Conservation (phyloP, 768 basidiomycete genomes). For the Myochromella boudieri region DNA sequence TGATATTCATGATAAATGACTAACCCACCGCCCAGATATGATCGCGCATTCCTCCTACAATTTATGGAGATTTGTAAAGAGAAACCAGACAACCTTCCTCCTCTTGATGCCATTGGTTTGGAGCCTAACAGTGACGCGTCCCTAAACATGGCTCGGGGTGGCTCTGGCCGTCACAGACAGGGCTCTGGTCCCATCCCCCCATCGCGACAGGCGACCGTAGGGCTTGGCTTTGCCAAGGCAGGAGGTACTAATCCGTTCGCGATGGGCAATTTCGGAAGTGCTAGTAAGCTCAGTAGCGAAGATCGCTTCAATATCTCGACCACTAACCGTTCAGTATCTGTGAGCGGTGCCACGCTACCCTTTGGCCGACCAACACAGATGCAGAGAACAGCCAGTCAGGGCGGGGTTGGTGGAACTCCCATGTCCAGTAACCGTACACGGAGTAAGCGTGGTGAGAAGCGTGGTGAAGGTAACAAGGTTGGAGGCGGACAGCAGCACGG, state of each 20-base stretch:
- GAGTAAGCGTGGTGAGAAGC: conserved; percentile 82
- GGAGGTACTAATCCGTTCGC: conserved; percentile 39
- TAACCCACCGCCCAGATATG: conserved; percentile 59
- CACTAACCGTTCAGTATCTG: conserved; percentile 52
- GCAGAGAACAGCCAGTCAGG: conserved; percentile 68
- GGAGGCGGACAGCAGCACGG: conserved; percentile 38
- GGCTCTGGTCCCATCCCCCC: conserved; percentile 42
- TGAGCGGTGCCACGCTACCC: conserved; percentile 48
- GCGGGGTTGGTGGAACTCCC: conserved; percentile 50
- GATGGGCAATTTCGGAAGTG: conserved; percentile 69
- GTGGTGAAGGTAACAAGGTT: conserved; percentile 53
- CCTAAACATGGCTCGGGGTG: conserved; percentile 55
- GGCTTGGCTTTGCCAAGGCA: conserved; percentile 51
- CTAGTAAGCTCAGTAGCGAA: conserved; percentile 63
- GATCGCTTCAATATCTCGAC: conserved; percentile 59
- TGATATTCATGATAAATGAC: background rate
- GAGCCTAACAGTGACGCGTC: conserved; percentile 64
- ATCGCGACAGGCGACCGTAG: conserved; percentile 47
- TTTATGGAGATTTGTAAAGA: conserved; percentile 96
- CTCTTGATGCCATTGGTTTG: conserved; percentile 88
- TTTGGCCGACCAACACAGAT: conserved; percentile 61
- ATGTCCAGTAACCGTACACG: conserved; percentile 62
- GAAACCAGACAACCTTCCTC: conserved; percentile 87
- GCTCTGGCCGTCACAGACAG: conserved; percentile 62
- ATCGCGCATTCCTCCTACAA: conserved; percentile 95